phyloP scores from a whole-genome alignment of 176 grass and related monocot genomes.

The Alopecurus myosuroides region DNA sequence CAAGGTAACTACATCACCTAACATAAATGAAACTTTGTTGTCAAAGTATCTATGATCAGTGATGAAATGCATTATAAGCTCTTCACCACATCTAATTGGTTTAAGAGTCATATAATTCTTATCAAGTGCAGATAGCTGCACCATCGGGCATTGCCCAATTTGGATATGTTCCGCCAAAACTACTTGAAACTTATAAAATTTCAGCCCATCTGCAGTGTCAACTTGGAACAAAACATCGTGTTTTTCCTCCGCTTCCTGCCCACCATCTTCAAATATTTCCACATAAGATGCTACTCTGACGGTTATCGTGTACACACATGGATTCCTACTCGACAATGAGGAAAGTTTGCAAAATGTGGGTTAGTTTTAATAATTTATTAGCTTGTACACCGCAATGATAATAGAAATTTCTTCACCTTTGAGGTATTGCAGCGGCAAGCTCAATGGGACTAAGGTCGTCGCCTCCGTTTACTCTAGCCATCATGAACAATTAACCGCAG shows the following conservation, averaged over 20 bases:
- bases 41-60: neutral
- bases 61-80: neutral
- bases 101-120: neutral
- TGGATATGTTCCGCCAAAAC: neutral
- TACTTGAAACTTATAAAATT: neutral
- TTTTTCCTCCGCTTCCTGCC: too few species aligned
- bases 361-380: neutral
- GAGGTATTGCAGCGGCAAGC: neutral
- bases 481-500: too few species aligned
- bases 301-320: too few species aligned
- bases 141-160: neutral
- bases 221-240: too few species aligned
- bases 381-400: neutral
- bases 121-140: neutral
- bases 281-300: too few species aligned
- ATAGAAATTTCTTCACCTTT: neutral
- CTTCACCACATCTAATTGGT: neutral
- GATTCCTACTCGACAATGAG: neutral
- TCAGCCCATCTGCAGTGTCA: too few species aligned
- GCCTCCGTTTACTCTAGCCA: neutral
- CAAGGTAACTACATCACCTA: too few species aligned
- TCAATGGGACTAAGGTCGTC: neutral
- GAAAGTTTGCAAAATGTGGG: neutral
- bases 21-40: neutral
- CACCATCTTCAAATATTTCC: too few species aligned